phyloP scores from a whole-genome alignment of 768 basidiomycete genomes.

The Termitomyces sp. region DNA sequence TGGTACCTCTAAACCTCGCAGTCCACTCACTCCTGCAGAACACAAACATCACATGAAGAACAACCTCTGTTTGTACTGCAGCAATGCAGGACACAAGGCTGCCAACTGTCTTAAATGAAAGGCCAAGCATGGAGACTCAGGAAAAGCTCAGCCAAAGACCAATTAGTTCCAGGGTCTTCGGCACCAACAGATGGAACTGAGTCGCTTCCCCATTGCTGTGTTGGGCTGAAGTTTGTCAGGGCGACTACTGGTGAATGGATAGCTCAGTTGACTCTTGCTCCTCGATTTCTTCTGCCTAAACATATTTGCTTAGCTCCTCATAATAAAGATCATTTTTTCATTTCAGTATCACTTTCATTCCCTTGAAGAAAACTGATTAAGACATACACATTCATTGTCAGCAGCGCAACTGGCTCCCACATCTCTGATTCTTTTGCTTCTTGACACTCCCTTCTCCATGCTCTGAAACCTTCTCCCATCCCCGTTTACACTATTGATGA shows the following conservation, averaged over 20 bases:
- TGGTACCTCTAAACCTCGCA: conserved; percentile 1
- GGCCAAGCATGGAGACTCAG: conserved; percentile 4
- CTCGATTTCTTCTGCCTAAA: not conserved
- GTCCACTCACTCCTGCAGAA: conserved; percentile 25
- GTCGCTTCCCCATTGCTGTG: conserved; percentile 14
- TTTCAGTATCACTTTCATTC: conserved; percentile 24
- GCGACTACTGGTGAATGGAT: not conserved
- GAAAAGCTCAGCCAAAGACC: conserved; percentile 27
- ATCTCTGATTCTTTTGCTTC: conserved; percentile 33
- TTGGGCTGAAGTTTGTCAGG: not conserved
- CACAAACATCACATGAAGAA: conserved; percentile 16
- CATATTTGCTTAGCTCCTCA: too few species aligned
- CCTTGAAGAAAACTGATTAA: conserved; percentile 26
- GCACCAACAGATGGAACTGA: conserved; percentile 22
- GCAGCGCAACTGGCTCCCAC: conserved; percentile 30
- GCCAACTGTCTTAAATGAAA: conserved; percentile 22
- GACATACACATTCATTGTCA: conserved; percentile 35
- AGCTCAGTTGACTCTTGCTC: too few species aligned
- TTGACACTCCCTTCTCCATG: conserved; percentile 27
- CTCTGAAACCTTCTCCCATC: conserved; percentile 23
- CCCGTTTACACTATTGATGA: conserved; percentile 28
- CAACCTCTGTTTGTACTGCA: conserved; percentile 33
- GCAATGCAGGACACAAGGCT: conserved; percentile 23
- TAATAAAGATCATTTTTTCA: conserved; percentile 24
- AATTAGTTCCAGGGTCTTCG: conserved; percentile 25